Conservation (phyloP, 768 basidiomycete species). For the Amanita thiersii region DNA sequence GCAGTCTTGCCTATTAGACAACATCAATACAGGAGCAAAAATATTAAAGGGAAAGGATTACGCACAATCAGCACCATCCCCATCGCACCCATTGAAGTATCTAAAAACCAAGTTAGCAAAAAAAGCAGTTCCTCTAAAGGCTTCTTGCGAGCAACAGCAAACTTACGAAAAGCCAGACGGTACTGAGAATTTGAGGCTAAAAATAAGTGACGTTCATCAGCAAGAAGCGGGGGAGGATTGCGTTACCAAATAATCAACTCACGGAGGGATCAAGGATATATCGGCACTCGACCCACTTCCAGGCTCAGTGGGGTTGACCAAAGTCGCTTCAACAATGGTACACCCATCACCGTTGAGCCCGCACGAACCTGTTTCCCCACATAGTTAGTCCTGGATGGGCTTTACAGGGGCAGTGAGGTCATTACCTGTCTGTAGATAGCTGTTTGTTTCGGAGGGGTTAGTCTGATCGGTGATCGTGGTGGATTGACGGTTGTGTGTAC, state of each 20-base stretch:
- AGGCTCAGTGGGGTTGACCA: constrained; percentile 22
- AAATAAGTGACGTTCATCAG: neutral
- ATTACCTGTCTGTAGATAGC: neutral
- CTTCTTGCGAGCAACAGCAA: neutral
- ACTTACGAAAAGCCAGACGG: constrained; percentile 24
- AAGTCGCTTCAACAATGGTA: constrained; percentile 23
- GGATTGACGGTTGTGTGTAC: neutral
- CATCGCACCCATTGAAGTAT: constrained; percentile 22
- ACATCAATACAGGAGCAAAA: neutral
- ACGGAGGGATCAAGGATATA: constrained; percentile 25
- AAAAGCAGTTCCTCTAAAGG: neutral
- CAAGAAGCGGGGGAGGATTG: neutral
- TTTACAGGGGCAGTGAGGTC: neutral
- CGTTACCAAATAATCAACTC: constrained; percentile 5
- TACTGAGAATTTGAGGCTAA: constrained; percentile 24
- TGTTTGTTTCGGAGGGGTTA: neutral
- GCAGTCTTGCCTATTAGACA: constrained; percentile 17
- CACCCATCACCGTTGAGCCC: constrained; percentile 29
- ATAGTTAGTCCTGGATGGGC: too few species aligned
- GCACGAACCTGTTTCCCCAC: constrained; percentile 22
- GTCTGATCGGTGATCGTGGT: neutral
- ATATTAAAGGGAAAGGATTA: neutral
- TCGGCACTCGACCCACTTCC: constrained; percentile 27
- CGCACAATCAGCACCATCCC: constrained; percentile 20
- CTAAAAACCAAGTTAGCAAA: constrained; percentile 5